These are phyloP conservation scores for Botryotinia narcissicola DNA, from an alignment of 2,329 filamentous ascomycete genomes.

Conservation along the genomic window DNA sequence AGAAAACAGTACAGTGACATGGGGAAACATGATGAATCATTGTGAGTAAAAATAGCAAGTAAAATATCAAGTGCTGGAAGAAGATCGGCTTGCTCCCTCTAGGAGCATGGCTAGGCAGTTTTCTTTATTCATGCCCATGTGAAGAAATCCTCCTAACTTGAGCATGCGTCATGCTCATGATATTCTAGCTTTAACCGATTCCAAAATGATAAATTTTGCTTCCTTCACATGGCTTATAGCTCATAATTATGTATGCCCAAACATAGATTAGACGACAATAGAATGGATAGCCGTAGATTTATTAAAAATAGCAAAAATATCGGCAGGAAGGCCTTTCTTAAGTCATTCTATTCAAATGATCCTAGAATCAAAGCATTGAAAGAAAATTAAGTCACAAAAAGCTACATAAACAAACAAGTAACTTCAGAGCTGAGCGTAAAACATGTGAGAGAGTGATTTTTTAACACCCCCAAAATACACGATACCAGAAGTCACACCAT, in stretches of 20 bases:
- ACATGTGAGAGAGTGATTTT: background rate
- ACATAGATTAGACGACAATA: background rate
- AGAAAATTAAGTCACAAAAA: accelerated
- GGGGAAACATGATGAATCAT: too few relatives aligned
- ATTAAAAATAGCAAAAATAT: background rate
- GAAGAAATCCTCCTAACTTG: background rate
- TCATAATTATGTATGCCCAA: background rate
- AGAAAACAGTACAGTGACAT: too few relatives aligned
- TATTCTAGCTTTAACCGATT: background rate
- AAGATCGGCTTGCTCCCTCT: background rate
- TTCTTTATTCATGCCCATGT: background rate
- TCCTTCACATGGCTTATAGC: background rate
- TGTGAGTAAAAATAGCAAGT: too few relatives aligned
- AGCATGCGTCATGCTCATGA: background rate
- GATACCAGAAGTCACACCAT: background rate
- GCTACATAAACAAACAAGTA: background rate
- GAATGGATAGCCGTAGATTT: background rate
- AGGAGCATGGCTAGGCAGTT: background rate
- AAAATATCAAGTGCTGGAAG: background rate
- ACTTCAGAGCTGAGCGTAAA: background rate
- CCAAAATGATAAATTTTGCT: background rate
- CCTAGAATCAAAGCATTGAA: background rate
- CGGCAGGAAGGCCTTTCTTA: background rate
- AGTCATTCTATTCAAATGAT: background rate
- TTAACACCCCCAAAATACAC: background rate